Conservation (phyloP, 176 grass and related monocot genomes). For the maize (Zea mays) region DNA sequence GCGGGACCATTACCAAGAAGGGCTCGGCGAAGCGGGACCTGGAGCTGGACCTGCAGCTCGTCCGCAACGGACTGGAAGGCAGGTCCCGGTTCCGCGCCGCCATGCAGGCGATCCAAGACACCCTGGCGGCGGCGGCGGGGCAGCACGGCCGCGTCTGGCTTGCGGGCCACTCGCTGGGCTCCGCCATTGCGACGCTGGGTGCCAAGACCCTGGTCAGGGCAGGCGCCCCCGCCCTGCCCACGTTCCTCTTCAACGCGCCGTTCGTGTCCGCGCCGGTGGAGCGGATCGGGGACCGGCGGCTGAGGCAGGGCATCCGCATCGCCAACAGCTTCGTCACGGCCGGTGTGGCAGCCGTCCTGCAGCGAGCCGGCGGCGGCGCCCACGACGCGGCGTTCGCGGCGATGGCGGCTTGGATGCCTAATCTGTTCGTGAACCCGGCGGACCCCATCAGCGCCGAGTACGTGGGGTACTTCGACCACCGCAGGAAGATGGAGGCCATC, state of each 20-base stretch:
- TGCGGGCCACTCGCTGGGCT: slow-evolving; percentile 66
- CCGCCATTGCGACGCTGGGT: slow-evolving; percentile 57
- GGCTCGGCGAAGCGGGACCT: slow-evolving; percentile 43
- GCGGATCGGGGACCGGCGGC: slow-evolving; percentile 51
- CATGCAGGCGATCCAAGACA: slow-evolving; percentile 38
- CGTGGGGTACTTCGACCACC: slow-evolving; percentile 77
- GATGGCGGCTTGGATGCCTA: slow-evolving; percentile 59
- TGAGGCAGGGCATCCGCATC: slow-evolving; percentile 60
- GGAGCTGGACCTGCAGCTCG: slow-evolving; percentile 45
- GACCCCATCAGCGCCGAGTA: slow-evolving; percentile 66
- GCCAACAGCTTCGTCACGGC: slow-evolving; percentile 59
- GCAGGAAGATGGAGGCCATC: slow-evolving; percentile 69
- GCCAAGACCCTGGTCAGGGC: slow-evolving; percentile 59
- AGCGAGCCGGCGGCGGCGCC: slow-evolving; percentile 6
- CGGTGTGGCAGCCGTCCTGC: slow-evolving; percentile 43
- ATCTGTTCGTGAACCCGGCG: slow-evolving; percentile 67
- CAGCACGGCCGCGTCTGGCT: slow-evolving; percentile 51
- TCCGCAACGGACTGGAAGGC: slow-evolving; percentile 50
- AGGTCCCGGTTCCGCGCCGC: slow-evolving; percentile 43
- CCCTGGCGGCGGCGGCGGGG: slow-evolving; percentile 9
- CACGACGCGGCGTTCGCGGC: slow-evolving; percentile 47
- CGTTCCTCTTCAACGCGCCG: slow-evolving; percentile 81
- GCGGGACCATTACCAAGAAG: slow-evolving; percentile 63
- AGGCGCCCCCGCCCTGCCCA: slow-evolving; percentile 41
- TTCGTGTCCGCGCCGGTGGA: slow-evolving; percentile 61